Evolutionary conservation across 148 eudicot genomes (phyloP), one percentile per base, ranked within the genome.

Genomic region (Rhododendron williamsianum): DNA sequence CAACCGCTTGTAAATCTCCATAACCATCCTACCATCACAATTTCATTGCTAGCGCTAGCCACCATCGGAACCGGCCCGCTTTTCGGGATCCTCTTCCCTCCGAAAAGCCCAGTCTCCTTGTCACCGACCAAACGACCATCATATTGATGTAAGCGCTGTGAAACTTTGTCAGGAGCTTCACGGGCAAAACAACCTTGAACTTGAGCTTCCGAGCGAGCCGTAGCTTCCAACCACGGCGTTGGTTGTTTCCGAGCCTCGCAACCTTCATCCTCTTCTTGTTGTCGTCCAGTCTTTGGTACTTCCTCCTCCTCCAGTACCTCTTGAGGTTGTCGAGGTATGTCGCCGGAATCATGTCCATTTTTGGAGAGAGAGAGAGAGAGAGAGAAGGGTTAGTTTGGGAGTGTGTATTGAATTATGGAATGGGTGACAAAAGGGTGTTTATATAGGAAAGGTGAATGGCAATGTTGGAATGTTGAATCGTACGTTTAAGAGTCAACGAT

Each of bases 291-390:
- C 67, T 67, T 52, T 82, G 85, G 85, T 85, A 88, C 23, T 27
- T 78, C n/a, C 72, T 85, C 83, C 88, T 83, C 83, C 79, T 87
- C 88, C 85, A 85, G 73, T 41, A 78, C 85, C 85, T 88, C 83
- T 82, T 78, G 12, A 85, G 2, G 45, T 72, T 63, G 0, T 81
- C 82, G 76, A 87, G 67, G 52, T 23, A 46, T 6, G 56, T 27
- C 25, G 23, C 8, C 10, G 33, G 87, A 35, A 16, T 16, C 69
- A 48, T 48, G 27, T 80, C 82, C 78, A 51, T 79, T 10, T 48
- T 27, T 27, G 27, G 38, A 49, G 51, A 71, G 52, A 46, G 21
- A 9, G 3, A 41, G 35, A 33, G 30, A 30, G 30, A 30, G 30
- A 30, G 30, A 30, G 30, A 3, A 18, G 77, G 77, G 35, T 33